Percentiles rank a stretch among this genome's conserved stretches.
phyloP scores from a whole-genome alignment of 1,139 yeast genomes.

The Protomyces lactucae-debilis region DNA sequence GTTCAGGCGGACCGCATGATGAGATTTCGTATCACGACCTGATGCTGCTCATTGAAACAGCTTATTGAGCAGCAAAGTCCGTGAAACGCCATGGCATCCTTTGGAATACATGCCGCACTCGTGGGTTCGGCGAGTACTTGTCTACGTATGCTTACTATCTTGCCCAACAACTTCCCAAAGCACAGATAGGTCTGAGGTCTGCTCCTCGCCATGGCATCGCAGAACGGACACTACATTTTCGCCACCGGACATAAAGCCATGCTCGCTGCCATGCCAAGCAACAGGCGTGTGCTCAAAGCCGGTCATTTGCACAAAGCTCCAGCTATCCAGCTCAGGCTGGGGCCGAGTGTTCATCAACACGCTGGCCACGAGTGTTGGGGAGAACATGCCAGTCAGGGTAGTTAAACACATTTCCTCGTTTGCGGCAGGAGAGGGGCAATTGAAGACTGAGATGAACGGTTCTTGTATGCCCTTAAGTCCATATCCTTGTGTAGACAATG shows the following conservation, averaged over 20 bases:
- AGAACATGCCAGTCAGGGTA: slow-evolving; percentile 5
- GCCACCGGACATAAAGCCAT: slow-evolving; percentile 15
- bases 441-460: slow-evolving; percentile 6
- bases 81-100: no score
- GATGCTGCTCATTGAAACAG: no score
- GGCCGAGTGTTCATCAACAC: neutral
- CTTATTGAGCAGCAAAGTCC: no score
- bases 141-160: no score
- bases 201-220: neutral
- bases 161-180: neutral
- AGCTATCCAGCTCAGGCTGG: neutral
- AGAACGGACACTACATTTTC: slow-evolving; percentile 13
- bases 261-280: slow-evolving; percentile 22
- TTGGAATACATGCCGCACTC: no score
- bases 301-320: slow-evolving; percentile 4
- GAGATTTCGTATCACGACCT: no score
- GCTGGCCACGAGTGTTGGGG: neutral
- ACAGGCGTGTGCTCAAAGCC: slow-evolving; percentile 17
- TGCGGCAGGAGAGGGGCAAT: neutral
- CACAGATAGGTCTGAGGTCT: neutral
- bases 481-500: neutral
- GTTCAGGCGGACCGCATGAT: neutral
- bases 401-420: neutral
- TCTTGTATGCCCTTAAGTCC: neutral
- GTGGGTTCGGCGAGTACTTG: no score